Conservation (phyloP, 2,329 filamentous ascomycete genomes). For the Didymella glomerata region DNA sequence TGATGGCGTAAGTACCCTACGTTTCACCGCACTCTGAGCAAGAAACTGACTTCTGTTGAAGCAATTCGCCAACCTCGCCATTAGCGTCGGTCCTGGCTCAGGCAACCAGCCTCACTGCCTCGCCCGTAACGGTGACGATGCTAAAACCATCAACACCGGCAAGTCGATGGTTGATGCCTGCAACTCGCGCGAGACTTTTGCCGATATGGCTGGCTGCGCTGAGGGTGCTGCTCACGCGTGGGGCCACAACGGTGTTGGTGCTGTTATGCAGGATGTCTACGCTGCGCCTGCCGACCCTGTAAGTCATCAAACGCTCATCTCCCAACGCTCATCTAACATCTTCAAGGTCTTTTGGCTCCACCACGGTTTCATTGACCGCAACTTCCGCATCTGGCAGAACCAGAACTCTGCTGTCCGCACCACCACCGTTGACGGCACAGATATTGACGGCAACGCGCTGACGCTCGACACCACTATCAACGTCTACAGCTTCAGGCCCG, state of each 20-base stretch:
- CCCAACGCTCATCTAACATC: background rate
- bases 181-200: constrained; percentile 35
- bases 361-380: constrained; percentile 60
- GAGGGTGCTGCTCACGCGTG: constrained; percentile 46
- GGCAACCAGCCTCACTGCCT: constrained; percentile 45
- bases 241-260: constrained; percentile 49
- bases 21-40: background rate
- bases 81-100: constrained; percentile 46
- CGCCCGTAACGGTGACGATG: constrained; percentile 39
- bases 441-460: constrained; percentile 34
- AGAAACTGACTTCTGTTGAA: constrained; percentile 24
- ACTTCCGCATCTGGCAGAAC: constrained; percentile 62
- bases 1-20: constrained; percentile 43
- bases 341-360: constrained; percentile 56
- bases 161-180: constrained; percentile 42
- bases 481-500: constrained; percentile 39
- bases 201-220: constrained; percentile 42
- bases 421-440: constrained; percentile 53
- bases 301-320: background rate
- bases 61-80: constrained; percentile 45
- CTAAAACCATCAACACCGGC: constrained; percentile 41
- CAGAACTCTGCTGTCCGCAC: constrained; percentile 31
- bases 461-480: constrained; percentile 42
- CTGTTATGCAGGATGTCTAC: constrained; percentile 46
- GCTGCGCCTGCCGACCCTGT: constrained; percentile 45